phyloP scores from a whole-genome alignment of 768 basidiomycete species.

The Suillus cothurnatus region DNA sequence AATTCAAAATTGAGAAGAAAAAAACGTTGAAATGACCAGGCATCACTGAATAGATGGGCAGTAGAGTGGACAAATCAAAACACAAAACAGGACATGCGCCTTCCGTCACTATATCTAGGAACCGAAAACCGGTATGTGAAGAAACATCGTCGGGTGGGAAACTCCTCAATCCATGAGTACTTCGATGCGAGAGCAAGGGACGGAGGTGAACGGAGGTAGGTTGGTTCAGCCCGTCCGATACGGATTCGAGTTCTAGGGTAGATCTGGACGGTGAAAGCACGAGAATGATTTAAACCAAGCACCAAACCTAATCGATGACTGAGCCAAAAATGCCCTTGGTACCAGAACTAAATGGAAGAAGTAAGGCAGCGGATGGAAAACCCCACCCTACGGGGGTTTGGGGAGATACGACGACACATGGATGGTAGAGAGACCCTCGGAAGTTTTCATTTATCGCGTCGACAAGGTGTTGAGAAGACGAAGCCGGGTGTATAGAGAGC shows the following conservation, averaged over 20 bases:
- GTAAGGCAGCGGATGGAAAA: background rate
- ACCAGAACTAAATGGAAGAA: background rate
- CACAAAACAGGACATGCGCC: background rate
- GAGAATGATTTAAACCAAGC: background rate
- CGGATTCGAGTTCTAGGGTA: background rate
- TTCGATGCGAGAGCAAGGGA: background rate
- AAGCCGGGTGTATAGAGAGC: background rate
- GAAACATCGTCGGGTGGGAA: background rate
- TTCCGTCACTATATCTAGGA: background rate
- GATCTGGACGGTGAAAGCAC: background rate
- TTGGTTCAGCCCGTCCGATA: background rate
- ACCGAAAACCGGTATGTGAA: background rate
- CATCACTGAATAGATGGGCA: background rate
- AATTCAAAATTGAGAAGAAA: background rate
- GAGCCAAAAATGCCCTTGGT: background rate
- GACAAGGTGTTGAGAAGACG: background rate
- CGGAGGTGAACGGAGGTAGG: background rate
- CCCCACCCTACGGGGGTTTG: background rate
- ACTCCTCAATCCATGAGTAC: background rate
- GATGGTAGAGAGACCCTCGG: background rate
- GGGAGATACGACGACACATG: background rate
- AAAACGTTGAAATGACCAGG: no score
- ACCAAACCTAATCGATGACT: no score
- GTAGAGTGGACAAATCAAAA: background rate
- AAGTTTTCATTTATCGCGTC: background rate